A percentile compares a stretch with the other conserved stretches of the same genome.
These are phyloP conservation scores for Hydnum rufescens DNA, from an alignment of 768 basidiomycete species.

Conservation along the genomic window DNA sequence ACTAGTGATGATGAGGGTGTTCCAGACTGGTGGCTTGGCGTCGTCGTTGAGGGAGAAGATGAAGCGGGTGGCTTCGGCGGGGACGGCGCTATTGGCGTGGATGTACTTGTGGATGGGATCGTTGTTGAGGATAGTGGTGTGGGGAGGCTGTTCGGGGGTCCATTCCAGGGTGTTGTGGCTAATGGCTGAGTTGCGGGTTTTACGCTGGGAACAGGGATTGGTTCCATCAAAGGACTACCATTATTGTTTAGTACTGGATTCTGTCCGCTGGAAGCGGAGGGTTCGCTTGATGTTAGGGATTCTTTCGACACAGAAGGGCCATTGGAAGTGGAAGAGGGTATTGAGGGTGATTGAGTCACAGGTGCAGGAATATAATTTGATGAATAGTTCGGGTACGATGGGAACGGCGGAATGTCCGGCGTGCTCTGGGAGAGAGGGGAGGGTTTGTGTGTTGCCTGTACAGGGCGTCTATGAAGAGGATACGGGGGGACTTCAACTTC, in stretches of 20 bases:
- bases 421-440: slow-evolving; percentile 5
- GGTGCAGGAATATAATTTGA: background rate
- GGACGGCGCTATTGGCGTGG: background rate
- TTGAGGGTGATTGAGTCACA: background rate
- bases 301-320: no score
- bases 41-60: background rate
- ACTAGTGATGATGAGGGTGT: slow-evolving; percentile 15
- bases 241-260: background rate
- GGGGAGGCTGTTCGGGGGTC: background rate
- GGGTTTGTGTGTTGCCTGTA: background rate
- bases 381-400: background rate
- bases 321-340: background rate
- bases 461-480: background rate
- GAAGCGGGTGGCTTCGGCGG: background rate
- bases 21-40: background rate
- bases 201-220: background rate
- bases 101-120: background rate
- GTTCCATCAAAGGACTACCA: background rate
- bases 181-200: no score
- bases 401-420: background rate
- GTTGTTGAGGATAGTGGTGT: background rate
- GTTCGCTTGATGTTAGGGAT: no score
- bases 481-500: slow-evolving; percentile 5
- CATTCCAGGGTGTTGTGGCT: no score
- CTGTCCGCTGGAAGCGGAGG: no score